Evolutionary conservation across 805 yeast genomes (phyloP).

Genomic region (Dipodascopsis tothii): DNA sequence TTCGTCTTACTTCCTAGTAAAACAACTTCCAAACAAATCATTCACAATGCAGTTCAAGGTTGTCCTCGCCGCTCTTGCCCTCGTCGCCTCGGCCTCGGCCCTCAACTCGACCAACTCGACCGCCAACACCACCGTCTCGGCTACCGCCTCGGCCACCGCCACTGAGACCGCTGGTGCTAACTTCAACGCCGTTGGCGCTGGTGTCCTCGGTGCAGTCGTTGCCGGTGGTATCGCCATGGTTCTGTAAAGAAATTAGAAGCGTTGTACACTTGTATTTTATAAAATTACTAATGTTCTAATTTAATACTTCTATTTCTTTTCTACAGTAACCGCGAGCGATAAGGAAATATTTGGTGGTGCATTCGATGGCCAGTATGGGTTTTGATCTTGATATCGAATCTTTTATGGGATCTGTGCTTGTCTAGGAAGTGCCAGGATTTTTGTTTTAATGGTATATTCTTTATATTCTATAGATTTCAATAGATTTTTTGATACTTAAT

Average conservation of each 20-base stretch:
- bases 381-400: no score
- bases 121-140: conserved; percentile 22
- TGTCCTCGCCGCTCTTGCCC: conserved; percentile 22
- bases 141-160: conserved; percentile 26
- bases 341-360: no score
- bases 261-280: conserved; percentile 1
- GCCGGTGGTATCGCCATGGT: conserved; percentile 36
- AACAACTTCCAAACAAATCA: neutral
- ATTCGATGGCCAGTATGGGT: no score
- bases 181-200: conserved; percentile 32
- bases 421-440: no score
- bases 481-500: no score
- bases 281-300: no score
- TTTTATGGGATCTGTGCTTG: no score
- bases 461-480: no score
- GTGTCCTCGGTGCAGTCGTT: conserved; percentile 35
- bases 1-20: neutral
- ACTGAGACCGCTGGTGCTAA: conserved; percentile 27
- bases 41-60: conserved; percentile 25
- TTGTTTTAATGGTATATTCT: no score
- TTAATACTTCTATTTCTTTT: no score
- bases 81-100: conserved; percentile 24
- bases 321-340: no score
- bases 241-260: conserved; percentile 26
- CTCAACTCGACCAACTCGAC: neutral